Percentiles rank a stretch among this genome's conserved stretches.
Conservation (phyloP, 495 filamentous ascomycete species). For the Penicillium canescens region DNA sequence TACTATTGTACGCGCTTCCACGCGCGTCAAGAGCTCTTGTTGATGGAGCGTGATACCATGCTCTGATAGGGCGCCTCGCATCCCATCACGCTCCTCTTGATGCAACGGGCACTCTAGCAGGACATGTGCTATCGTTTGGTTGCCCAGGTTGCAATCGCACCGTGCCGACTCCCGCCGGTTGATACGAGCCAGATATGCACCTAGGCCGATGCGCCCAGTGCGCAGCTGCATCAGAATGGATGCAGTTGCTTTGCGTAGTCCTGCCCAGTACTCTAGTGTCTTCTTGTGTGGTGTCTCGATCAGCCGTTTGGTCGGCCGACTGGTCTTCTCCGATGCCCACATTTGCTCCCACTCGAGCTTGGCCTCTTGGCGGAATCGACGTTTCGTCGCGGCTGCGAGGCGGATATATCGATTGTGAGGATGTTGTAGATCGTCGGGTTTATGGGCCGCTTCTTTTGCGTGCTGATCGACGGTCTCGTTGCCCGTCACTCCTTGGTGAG, state of each 20-base stretch:
- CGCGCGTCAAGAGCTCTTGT: too few species aligned
- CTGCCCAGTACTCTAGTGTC: slow-evolving; percentile 7
- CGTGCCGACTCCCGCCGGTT: too few species aligned
- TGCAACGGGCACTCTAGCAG: too few species aligned
- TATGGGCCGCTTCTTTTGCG: slow-evolving; percentile 3
- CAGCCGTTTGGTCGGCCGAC: slow-evolving; percentile 9
- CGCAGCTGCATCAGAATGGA: slow-evolving; percentile 26
- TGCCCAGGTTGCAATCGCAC: too few species aligned
- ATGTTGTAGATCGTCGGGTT: background rate
- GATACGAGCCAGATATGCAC: too few species aligned
- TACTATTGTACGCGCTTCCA: too few species aligned
- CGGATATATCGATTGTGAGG: slow-evolving; percentile 8
- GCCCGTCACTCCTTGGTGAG: too few species aligned
- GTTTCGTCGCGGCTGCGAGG: background rate
- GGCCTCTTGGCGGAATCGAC: slow-evolving; percentile 1
- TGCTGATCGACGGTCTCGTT: background rate
- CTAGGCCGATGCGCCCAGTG: too few species aligned
- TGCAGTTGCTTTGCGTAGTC: slow-evolving; percentile 18
- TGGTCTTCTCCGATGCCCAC: slow-evolving; percentile 3
- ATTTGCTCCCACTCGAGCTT: slow-evolving; percentile 7
- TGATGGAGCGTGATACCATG: too few species aligned
- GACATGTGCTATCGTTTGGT: too few species aligned
- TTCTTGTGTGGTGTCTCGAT: background rate
- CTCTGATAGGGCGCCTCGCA: too few species aligned
- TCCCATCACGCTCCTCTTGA: too few species aligned